A percentile compares a stretch with the other conserved stretches of the same genome.
phyloP scores from a whole-genome alignment of 2,329 filamentous ascomycete genomes.

The Fusarium luffae region DNA sequence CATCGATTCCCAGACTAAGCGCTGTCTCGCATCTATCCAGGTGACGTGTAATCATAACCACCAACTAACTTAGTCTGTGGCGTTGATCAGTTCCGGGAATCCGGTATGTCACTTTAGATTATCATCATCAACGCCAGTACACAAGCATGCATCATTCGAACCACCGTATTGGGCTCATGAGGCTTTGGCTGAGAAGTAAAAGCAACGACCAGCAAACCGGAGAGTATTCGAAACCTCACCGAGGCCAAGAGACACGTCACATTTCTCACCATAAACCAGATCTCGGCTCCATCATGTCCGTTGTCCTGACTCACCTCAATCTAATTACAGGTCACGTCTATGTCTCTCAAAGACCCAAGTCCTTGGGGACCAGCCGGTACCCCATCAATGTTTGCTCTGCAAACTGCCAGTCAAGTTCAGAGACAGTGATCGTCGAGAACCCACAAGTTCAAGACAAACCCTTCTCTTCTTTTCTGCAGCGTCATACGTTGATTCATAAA shows the following conservation, averaged over 20 bases:
- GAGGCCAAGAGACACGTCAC: conserved; percentile 16
- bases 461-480: not conserved
- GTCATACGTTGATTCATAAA: not conserved
- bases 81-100: conserved; percentile 20
- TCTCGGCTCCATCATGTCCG: not conserved
- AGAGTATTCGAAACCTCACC: not conserved
- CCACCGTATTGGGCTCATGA: not conserved
- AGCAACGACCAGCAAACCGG: not conserved
- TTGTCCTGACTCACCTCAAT: not conserved
- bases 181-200: not conserved
- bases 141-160: not conserved
- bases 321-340: not conserved
- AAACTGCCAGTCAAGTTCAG: not conserved
- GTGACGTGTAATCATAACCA: not conserved
- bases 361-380: not conserved
- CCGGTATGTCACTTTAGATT: conserved; percentile 4
- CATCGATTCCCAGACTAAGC: not conserved
- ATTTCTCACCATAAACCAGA: conserved; percentile 1
- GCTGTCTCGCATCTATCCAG: not conserved
- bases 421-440: not conserved
- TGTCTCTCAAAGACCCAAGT: not conserved
- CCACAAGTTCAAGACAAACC: not conserved
- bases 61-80: not conserved
- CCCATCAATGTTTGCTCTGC: not conserved
- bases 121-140: not conserved